Evolutionary conservation across 2,329 filamentous ascomycete species (phyloP).

Genomic region (Ciborinia camelliae): DNA sequence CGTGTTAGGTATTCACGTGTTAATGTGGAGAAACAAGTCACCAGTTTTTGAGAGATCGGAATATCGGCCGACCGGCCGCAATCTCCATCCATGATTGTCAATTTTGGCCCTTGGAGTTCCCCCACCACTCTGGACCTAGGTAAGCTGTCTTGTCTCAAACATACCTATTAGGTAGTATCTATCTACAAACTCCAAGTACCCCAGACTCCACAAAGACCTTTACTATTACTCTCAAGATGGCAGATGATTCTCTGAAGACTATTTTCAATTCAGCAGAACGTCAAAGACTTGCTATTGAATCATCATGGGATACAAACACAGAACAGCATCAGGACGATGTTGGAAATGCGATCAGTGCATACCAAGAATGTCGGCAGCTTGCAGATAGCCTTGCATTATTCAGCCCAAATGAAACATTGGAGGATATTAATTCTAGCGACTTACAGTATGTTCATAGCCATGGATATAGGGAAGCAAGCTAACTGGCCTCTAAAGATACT

Average conservation of each 20-base stretch:
- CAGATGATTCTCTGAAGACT: constrained; percentile 45
- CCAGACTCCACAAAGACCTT: not conserved
- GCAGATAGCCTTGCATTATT: constrained; percentile 75
- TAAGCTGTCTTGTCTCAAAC: not conserved
- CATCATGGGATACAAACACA: constrained; percentile 61
- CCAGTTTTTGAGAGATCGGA: too few species aligned
- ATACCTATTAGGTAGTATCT: not conserved
- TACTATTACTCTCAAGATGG: constrained; percentile 41
- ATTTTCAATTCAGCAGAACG: constrained; percentile 54
- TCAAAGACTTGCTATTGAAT: constrained; percentile 56
- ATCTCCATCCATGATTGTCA: not conserved
- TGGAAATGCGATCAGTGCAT: constrained; percentile 62
- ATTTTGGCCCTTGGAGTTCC: not conserved
- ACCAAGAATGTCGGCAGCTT: constrained; percentile 68
- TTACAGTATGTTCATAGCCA: constrained; percentile 56
- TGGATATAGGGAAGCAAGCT: not conserved
- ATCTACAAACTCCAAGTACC: not conserved
- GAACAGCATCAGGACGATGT: constrained; percentile 66
- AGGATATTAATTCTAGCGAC: constrained; percentile 82
- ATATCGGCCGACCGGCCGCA: not conserved
- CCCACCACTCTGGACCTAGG: not conserved
- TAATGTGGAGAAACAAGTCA: too few species aligned
- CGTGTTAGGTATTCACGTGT: too few species aligned
- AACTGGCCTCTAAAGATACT: constrained; percentile 51
- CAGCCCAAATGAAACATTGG: constrained; percentile 82